Conservation (phyloP, 2,329 filamentous ascomycete species). For the Scedosporium minutisporum region DNA sequence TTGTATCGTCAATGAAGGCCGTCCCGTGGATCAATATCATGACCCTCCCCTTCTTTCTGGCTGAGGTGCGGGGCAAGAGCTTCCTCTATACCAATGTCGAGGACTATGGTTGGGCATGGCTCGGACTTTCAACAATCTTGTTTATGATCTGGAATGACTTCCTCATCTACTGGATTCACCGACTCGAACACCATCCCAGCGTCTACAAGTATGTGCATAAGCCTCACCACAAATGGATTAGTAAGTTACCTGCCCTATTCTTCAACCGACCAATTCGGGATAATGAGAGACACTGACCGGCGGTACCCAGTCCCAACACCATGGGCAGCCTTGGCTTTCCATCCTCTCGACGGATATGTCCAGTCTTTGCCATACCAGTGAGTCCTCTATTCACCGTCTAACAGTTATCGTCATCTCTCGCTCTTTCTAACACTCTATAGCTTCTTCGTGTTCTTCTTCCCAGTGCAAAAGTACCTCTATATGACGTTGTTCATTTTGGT, state of each 20-base stretch:
- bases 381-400: conserved; percentile 10
- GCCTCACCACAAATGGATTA: conserved; percentile 39
- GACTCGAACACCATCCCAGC: conserved; percentile 33
- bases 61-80: conserved; percentile 36
- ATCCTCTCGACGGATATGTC: conserved; percentile 34
- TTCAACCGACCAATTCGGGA: background rate
- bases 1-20: conserved; percentile 29
- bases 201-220: conserved; percentile 38
- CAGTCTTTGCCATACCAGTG: conserved; percentile 38
- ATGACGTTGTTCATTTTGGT: conserved; percentile 32
- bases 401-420: background rate
- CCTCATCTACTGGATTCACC: conserved; percentile 38
- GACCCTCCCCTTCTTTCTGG: conserved; percentile 34
- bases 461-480: conserved; percentile 35
- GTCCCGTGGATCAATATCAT: conserved; percentile 34
- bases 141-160: conserved; percentile 38
- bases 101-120: conserved; percentile 31
- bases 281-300: background rate
- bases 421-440: conserved; percentile 12
- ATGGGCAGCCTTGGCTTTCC: conserved; percentile 36
- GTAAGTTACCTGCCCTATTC: conserved; percentile 17
- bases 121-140: conserved; percentile 25
- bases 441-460: conserved; percentile 33
- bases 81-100: conserved; percentile 27
- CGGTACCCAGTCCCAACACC: conserved; percentile 29